Evolutionary conservation across 2,329 filamentous ascomycete species (phyloP), one percentile per base, ranked within the genome.

Genomic region (Gnomoniopsis smithogilvyi): DNA sequence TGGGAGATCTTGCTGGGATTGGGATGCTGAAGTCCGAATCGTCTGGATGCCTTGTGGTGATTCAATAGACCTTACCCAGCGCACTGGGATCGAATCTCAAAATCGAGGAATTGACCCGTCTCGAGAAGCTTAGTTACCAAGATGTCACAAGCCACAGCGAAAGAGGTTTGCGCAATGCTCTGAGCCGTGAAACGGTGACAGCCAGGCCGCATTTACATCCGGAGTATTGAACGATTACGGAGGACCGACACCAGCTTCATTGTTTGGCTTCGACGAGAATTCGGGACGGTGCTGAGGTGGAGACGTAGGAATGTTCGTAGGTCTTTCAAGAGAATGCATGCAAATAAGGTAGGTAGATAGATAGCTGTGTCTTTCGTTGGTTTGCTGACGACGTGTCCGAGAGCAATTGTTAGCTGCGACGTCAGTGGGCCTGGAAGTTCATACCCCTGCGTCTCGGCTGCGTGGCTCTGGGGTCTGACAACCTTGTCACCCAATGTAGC

Each of bases 171-270:
- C 54, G 51, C 50, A 50, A 52, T 54, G 57, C 54, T 57, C 57
- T 56, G 45, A 19, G 7, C 7, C 15, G 17, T n/a, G 34, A 19
- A 19, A 45, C n/a, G 17, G 19, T 2, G 41, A 56, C 24, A 47
- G 49, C 43, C 54, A 60, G n/a, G 53, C 46, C 49, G 60, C 60
- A 60, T 58, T 62, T 50, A 58, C n/a, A 60, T 24, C 50, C 33
- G 53, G 38, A 38, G 24, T 41, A 46, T 46, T 49, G 36, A 50
- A 22, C 43, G 17, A 41, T 33, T 47, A 52, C 55, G 49, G 8
- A 30, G 49, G n/a, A 36, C 21, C 30, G 22, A 17, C 26, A 7
- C 26, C n/a, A 47, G 45, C 45, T 24, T 47, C 45, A 47, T 47
- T 14, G 19, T 47, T 26, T 10, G 19, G 11, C 45, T 24, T 21